These are phyloP conservation scores for Rhododendron kiyosumense DNA, from an alignment of 148 eudicot genomes.

Conservation along the genomic window DNA sequence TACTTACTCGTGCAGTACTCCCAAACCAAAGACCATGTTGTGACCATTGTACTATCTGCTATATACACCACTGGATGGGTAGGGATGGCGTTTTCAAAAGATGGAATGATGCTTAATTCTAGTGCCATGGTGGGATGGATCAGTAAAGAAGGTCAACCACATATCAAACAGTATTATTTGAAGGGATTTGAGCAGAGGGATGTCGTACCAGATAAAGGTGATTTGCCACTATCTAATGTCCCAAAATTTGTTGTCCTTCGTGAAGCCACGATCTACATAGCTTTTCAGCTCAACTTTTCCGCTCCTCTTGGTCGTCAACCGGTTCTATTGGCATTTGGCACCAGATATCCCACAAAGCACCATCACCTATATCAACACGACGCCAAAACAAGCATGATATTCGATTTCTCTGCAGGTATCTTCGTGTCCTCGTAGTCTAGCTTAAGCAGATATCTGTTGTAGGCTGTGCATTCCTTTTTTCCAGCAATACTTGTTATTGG, in stretches of 20 bases:
- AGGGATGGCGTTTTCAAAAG: slow-evolving; percentile 79
- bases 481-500: neutral
- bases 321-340: slow-evolving; percentile 64
- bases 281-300: slow-evolving; percentile 69
- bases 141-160: slow-evolving; percentile 49
- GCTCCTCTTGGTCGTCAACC: slow-evolving; percentile 52
- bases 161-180: slow-evolving; percentile 60
- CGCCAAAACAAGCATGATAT: slow-evolving; percentile 52
- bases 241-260: slow-evolving; percentile 64
- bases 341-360: slow-evolving; percentile 51
- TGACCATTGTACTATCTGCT: slow-evolving; percentile 75
- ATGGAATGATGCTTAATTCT: slow-evolving; percentile 85
- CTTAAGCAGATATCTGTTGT: neutral
- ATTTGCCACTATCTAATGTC: slow-evolving; percentile 63
- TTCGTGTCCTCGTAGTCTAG: neutral
- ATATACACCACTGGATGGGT: slow-evolving; percentile 91
- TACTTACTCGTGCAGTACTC: slow-evolving; percentile 51
- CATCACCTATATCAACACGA: slow-evolving; percentile 67
- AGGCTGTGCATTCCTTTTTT: neutral
- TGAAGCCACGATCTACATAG: slow-evolving; percentile 69
- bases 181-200: slow-evolving; percentile 48
- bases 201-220: slow-evolving; percentile 62
- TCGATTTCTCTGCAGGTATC: slow-evolving; percentile 72
- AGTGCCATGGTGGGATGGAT: slow-evolving; percentile 98
- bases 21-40: slow-evolving; percentile 57